Evolutionary conservation across 169 alveolate species (phyloP), one percentile per base, ranked within the genome.

Genomic region (Theileria annulata): DNA sequence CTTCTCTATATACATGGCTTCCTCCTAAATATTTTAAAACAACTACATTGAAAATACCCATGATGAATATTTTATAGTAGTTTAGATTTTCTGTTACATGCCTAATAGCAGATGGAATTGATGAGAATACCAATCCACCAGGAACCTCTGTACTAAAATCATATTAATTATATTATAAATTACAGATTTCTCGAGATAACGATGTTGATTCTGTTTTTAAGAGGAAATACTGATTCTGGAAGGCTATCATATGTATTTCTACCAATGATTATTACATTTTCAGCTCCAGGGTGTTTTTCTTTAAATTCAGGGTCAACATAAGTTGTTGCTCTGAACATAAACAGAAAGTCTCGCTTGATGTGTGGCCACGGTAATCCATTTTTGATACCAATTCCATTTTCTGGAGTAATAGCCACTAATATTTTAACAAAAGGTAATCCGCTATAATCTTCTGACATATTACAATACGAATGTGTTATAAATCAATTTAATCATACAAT

Each of bases 221-320:
- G 88, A 0, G 99, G 99, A 23, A 92, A 88, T 31, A 42, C 68
- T 31, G 77, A 75, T 59, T 78, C 82, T 0, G 98, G 99, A 27
- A 96, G 78, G 47, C 97, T 91, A 49, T 95, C 98, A 97, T 98
- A 98, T 28, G 99, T 97, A 62, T 91, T 95, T 74, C 98, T 93
- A 0, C 99, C 99, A 98, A 97, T 95, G 30, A 97, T 91, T 31
- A 97, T 95, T 25, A 96, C 97, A 79, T 96, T 96, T 81, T 82
- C 88, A 37, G 87, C 25, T 8, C 30, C 37, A 37, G 79, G 75
- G 54, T 77, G 19, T 58, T 31, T 8, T 63, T 68, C 64, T 37
- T 62, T 37, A 64, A 48, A 59, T 49, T 23, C 75, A 6, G 85
- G 88, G 54, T 30, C 82, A 30, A 70, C 76, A 25, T 54, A 51